Percentiles rank a stretch among this genome's conserved stretches.
phyloP scores from a whole-genome alignment of 1,139 yeast genomes.

The Pneumocystis carinii region DNA sequence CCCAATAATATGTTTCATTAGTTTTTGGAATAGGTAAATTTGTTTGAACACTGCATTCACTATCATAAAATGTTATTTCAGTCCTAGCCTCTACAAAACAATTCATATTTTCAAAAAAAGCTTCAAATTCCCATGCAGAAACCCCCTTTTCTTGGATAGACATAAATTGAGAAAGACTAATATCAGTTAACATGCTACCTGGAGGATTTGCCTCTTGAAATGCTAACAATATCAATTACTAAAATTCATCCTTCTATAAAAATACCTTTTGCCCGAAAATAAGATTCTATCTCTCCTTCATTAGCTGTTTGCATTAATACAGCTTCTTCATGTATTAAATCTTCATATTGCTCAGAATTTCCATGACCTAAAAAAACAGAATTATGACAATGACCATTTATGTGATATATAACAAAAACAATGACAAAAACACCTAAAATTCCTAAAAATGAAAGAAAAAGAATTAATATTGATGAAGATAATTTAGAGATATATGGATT shows the following conservation, averaged over 20 bases:
- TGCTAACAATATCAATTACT: conserved; percentile 16
- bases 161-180: conserved; percentile 33
- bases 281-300: conserved; percentile 17
- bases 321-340: neutral
- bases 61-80: conserved; percentile 59
- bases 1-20: conserved; percentile 84
- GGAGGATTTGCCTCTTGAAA: conserved; percentile 34
- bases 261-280: conserved; percentile 43
- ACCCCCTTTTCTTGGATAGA: conserved; percentile 84
- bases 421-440: neutral
- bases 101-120: conserved; percentile 43
- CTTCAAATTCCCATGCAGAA: conserved; percentile 80
- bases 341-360: neutral
- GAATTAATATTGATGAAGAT: neutral
- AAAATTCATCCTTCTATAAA: neutral
- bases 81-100: conserved; percentile 55
- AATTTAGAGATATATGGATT: neutral
- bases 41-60: conserved; percentile 63
- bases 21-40: conserved; percentile 75
- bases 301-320: neutral
- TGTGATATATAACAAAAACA: neutral
- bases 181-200: conserved; percentile 27
- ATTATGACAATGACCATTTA: neutral
- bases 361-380: neutral
- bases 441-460: neutral